Conservation (phyloP, 2,329 filamentous ascomycete genomes). For the Trichoderma sp. region DNA sequence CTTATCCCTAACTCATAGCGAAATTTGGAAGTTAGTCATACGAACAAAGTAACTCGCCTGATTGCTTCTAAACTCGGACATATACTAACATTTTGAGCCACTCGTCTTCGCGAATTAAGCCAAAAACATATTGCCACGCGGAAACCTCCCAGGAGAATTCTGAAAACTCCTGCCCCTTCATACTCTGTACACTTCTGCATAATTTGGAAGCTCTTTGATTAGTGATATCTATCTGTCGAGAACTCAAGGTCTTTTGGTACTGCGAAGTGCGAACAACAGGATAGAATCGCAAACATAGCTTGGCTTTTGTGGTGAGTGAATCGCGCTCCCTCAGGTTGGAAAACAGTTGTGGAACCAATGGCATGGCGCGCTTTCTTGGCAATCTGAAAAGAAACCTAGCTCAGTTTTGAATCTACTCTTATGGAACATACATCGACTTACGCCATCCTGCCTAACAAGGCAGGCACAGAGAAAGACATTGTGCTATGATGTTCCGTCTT, state of each 20-base stretch:
- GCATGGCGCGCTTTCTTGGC: background rate
- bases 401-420: background rate
- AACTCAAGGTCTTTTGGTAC: background rate
- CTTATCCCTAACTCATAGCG: background rate
- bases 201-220: background rate
- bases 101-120: background rate
- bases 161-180: background rate
- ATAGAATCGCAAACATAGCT: background rate
- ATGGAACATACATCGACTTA: background rate
- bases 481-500: background rate
- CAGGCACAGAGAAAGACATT: background rate
- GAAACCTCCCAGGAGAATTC: background rate
- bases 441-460: background rate
- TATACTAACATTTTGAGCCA: background rate
- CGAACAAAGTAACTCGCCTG: background rate
- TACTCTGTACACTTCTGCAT: background rate
- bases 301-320: background rate
- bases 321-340: background rate
- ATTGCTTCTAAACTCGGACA: background rate
- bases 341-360: background rate
- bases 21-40: background rate
- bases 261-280: background rate
- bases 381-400: background rate
- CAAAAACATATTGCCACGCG: background rate
- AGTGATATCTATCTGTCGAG: background rate